A percentile compares a stretch with the other conserved stretches of the same genome.
These are phyloP conservation scores for Santalum album DNA, from an alignment of 164 flowering plant genomes.

Conservation along the genomic window DNA sequence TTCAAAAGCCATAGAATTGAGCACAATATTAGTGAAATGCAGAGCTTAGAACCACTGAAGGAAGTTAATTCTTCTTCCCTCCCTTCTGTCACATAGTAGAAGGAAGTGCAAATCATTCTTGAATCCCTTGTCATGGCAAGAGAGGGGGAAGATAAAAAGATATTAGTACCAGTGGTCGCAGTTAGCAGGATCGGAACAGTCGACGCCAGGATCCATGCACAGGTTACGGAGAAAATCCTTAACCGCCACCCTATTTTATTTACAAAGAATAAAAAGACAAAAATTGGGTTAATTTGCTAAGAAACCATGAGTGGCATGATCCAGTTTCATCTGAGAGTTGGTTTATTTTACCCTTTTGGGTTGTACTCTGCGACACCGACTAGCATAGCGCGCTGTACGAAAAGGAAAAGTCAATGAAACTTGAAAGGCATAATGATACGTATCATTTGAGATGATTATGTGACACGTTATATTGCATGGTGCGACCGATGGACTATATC, in stretches of 20 bases:
- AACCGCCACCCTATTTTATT: constrained; percentile 26
- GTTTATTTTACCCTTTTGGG: background rate
- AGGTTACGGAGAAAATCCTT: constrained; percentile 30
- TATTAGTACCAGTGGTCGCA: constrained; percentile 29
- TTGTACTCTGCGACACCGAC: background rate
- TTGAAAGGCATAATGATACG: too few species aligned
- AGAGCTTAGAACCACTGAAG: background rate
- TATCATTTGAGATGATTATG: too few species aligned
- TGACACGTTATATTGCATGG: too few species aligned
- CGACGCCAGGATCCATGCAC: constrained; percentile 42
- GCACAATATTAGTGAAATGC: background rate
- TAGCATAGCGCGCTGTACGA: background rate
- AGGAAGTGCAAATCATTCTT: background rate
- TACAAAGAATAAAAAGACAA: background rate
- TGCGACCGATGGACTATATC: too few species aligned
- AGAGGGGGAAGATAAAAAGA: too few species aligned
- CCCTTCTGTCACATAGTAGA: background rate
- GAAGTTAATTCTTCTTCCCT: too few species aligned
- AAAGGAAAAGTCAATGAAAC: too few species aligned
- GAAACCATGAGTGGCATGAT: background rate
- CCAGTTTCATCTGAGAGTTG: too few species aligned
- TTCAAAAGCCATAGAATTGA: constrained; percentile 2
- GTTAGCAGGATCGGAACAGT: constrained; percentile 52
- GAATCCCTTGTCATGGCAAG: too few species aligned
- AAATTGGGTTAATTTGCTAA: background rate